Evolutionary conservation across 108 stramenopile genomes (phyloP).

Genomic region (Skeletonema menzelii): DNA sequence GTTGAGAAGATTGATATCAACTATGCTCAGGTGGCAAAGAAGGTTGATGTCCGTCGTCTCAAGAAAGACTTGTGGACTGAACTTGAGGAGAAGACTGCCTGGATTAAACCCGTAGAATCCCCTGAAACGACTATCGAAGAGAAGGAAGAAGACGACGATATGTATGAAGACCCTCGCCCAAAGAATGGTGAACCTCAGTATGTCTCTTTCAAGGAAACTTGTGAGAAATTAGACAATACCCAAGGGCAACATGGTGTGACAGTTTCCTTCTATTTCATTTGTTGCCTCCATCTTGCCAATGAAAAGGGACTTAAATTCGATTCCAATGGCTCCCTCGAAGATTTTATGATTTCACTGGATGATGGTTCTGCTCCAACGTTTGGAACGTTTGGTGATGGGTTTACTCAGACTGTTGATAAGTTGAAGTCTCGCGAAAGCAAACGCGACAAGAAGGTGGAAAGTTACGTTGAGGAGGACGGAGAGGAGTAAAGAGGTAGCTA

Average conservation of each 20-base stretch:
- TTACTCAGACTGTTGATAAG: constrained; percentile 10
- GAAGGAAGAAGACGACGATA: constrained; percentile 24
- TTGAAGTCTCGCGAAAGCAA: constrained; percentile 5
- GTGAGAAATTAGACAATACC: constrained; percentile 65
- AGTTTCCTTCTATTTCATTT: constrained; percentile 97
- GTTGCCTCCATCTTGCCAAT: constrained; percentile 95
- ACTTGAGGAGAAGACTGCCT: constrained; percentile 51
- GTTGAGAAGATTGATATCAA: constrained; percentile 84
- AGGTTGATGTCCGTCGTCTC: constrained; percentile 89
- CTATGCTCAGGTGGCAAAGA: constrained; percentile 87
- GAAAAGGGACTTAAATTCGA: constrained; percentile 93
- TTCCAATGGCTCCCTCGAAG: constrained; percentile 60
- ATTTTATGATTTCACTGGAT: constrained; percentile 76
- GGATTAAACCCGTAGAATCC: constrained; percentile 14
- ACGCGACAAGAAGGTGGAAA: constrained; percentile 1
- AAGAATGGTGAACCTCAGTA: constrained; percentile 6
- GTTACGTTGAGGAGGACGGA: not conserved
- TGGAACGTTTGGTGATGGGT: constrained; percentile 29
- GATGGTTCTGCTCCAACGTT: constrained; percentile 36
- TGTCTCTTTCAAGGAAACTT: constrained; percentile 78
- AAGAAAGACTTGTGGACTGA: constrained; percentile 89
- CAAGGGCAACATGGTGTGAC: constrained; percentile 90
- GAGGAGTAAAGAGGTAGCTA: not conserved
- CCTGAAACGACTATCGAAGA: constrained; percentile 3
- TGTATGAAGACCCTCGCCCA: constrained; percentile 12